These are phyloP conservation scores for Sphenostylis stenocarpa DNA, from an alignment of 306 rosid genomes.

Conservation along the genomic window DNA sequence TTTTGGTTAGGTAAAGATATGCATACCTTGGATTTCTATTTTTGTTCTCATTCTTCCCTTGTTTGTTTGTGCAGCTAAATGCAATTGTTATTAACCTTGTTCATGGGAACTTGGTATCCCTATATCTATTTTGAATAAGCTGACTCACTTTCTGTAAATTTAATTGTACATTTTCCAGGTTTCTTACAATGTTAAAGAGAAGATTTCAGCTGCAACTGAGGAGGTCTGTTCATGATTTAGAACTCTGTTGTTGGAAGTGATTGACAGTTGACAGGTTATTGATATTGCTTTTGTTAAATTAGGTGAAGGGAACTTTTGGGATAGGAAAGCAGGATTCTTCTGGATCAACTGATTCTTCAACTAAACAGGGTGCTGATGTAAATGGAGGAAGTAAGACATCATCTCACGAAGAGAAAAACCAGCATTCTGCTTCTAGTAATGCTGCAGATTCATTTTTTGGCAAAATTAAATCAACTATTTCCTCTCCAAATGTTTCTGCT, in stretches of 20 bases:
- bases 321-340: conserved; percentile 66
- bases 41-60: background rate
- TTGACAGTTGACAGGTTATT: conserved; percentile 16
- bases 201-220: conserved; percentile 78
- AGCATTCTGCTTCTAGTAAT: conserved; percentile 46
- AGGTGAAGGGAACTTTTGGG: conserved; percentile 83
- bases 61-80: background rate
- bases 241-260: conserved; percentile 8
- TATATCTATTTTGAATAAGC: conserved; percentile 22
- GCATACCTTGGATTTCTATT: background rate
- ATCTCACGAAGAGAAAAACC: conserved; percentile 45
- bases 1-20: background rate
- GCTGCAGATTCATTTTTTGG: conserved; percentile 66
- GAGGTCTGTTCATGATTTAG: conserved; percentile 58
- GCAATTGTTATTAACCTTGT: conserved; percentile 7
- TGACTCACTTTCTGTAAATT: conserved; percentile 12
- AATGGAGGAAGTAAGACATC: conserved; percentile 49
- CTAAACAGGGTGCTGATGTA: conserved; percentile 47
- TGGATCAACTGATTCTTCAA: conserved; percentile 53
- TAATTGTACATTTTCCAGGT: conserved; percentile 50
- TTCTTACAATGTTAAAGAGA: conserved; percentile 80
- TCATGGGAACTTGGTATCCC: background rate
- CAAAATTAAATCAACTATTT: conserved; percentile 66
- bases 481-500: conserved; percentile 61
- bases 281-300: conserved; percentile 31